These are phyloP conservation scores for Arthroderma uncinatum DNA, from an alignment of 2,329 filamentous ascomycete genomes.

Conservation along the genomic window DNA sequence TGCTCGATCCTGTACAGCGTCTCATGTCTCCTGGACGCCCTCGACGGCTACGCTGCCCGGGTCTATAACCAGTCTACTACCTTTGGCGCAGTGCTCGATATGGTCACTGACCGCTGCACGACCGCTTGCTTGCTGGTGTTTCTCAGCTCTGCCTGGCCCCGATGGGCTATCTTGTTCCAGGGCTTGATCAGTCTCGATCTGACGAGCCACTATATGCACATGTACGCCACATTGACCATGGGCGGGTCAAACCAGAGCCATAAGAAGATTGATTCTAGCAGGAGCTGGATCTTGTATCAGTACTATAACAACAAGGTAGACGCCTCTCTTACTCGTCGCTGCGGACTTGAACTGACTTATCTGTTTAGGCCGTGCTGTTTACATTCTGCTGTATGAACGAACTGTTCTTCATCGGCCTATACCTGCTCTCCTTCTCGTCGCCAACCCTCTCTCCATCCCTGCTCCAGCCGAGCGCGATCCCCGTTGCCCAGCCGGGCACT, in stretches of 20 bases:
- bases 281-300: constrained; percentile 80
- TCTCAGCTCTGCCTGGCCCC: constrained; percentile 83
- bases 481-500: constrained; percentile 55
- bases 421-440: constrained; percentile 92
- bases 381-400: constrained; percentile 84
- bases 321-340: no score
- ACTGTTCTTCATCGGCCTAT: constrained; percentile 94
- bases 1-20: constrained; percentile 79
- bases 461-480: constrained; percentile 57
- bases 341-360: no score
- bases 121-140: constrained; percentile 93
- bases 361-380: constrained; percentile 75
- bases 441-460: constrained; percentile 80
- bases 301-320: constrained; percentile 96
- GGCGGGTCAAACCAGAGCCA: constrained; percentile 69
- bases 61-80: constrained; percentile 81
- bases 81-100: constrained; percentile 93
- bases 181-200: constrained; percentile 83
- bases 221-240: constrained; percentile 91
- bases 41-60: constrained; percentile 88
- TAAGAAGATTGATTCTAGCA: constrained; percentile 81
- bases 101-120: constrained; percentile 97
- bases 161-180: constrained; percentile 92
- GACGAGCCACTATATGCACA: constrained; percentile 96
- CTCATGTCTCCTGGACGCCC: constrained; percentile 86